These are phyloP conservation scores for Penicillium thymicola DNA, from an alignment of 2,329 filamentous ascomycete species.

Conservation along the genomic window DNA sequence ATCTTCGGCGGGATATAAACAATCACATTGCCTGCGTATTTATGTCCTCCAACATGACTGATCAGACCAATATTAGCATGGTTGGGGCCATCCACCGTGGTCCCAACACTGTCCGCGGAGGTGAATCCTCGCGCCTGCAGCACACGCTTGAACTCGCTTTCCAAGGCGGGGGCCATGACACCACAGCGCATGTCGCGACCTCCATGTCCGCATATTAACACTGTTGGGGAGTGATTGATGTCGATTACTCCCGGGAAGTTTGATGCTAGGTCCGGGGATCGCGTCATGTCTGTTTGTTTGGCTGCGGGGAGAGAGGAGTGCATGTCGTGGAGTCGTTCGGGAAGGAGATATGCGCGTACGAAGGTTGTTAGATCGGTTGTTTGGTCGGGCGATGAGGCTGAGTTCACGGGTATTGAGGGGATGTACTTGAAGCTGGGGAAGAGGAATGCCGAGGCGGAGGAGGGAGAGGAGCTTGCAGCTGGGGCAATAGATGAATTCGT, in stretches of 20 bases:
- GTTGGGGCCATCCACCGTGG: conserved; percentile 26
- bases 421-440: conserved; percentile 82
- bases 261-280: conserved; percentile 49
- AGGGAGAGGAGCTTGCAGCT: conserved; percentile 28
- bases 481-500: conserved; percentile 73
- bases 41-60: conserved; percentile 90
- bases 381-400: conserved; percentile 41
- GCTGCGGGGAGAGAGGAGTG: conserved; percentile 31
- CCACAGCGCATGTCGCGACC: conserved; percentile 80
- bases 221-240: conserved; percentile 53
- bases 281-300: conserved; percentile 35
- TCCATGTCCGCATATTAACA: conserved; percentile 86
- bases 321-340: conserved; percentile 32
- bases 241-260: conserved; percentile 61
- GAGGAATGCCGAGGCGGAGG: conserved; percentile 62
- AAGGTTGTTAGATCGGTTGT: conserved; percentile 44
- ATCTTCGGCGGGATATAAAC: conserved; percentile 60
- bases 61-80: conserved; percentile 50
- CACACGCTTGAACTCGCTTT: conserved; percentile 62
- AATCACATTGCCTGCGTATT: conserved; percentile 91
- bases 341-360: conserved; percentile 42
- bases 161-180: conserved; percentile 69
- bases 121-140: conserved; percentile 31
- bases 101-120: conserved; percentile 16
- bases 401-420: conserved; percentile 63